Percentiles rank a stretch among this genome's conserved stretches.
These are phyloP conservation scores for Plantago elongata DNA, from an alignment of 257 asterid species.

Conservation along the genomic window DNA sequence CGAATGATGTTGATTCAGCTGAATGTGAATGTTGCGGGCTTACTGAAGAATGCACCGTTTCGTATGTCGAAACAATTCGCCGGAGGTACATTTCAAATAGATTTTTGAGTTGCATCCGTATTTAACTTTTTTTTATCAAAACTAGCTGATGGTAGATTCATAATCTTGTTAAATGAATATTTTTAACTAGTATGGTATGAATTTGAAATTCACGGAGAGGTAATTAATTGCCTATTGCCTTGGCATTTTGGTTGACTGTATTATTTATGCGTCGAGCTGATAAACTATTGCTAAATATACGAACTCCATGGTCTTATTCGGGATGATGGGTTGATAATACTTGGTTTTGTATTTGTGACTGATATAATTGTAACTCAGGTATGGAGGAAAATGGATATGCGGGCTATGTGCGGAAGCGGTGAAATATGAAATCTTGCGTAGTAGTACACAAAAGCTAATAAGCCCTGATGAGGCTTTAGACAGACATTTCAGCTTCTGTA, in stretches of 20 bases:
- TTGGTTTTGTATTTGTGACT: background rate
- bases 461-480: slow-evolving; percentile 72
- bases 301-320: too few species aligned
- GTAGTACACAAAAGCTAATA: slow-evolving; percentile 37
- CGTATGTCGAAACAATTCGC: slow-evolving; percentile 44
- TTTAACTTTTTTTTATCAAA: background rate
- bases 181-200: too few species aligned
- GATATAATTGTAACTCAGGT: slow-evolving; percentile 18
- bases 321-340: too few species aligned
- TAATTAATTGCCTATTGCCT: too few species aligned
- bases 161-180: too few species aligned
- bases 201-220: too few species aligned
- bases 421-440: slow-evolving; percentile 51
- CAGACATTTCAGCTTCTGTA: slow-evolving; percentile 63
- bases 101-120: background rate
- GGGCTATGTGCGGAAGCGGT: slow-evolving; percentile 63
- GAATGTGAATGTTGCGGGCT: slow-evolving; percentile 57
- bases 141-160: too few species aligned
- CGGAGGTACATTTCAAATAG: slow-evolving; percentile 23
- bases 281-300: background rate
- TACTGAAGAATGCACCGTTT: slow-evolving; percentile 56
- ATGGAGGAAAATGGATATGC: slow-evolving; percentile 55
- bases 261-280: too few species aligned
- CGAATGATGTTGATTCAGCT: slow-evolving; percentile 37
- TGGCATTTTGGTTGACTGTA: too few species aligned